Percentiles rank a stretch among this genome's conserved stretches.
Evolutionary conservation across 345 rosid species (phyloP).

Genomic region (Durio zibethinus): DNA sequence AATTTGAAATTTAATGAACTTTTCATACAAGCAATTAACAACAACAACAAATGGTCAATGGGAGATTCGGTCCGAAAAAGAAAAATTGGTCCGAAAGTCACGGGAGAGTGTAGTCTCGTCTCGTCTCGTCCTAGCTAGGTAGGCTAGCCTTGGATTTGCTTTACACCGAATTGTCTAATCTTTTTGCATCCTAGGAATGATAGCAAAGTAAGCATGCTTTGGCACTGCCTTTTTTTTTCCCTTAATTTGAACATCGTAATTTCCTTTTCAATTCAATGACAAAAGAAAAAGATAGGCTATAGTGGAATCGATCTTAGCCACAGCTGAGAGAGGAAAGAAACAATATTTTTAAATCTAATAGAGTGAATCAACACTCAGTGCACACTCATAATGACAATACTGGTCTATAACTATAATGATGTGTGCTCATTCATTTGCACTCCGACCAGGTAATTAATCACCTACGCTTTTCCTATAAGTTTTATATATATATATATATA

Average conservation of each 20-base stretch:
- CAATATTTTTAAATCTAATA: background rate
- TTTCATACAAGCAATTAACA: no score
- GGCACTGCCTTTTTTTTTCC: background rate
- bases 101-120: background rate
- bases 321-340: background rate
- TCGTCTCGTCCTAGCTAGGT: no score
- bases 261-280: background rate
- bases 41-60: no score
- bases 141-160: constrained; percentile 17
- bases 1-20: background rate
- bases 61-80: no score
- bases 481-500: no score
- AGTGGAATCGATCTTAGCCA: background rate
- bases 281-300: background rate
- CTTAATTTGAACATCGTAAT: background rate
- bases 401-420: background rate
- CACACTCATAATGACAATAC: constrained; percentile 8
- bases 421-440: background rate
- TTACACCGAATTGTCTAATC: constrained; percentile 47
- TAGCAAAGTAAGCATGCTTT: constrained; percentile 48
- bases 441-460: no score
- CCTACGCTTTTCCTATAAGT: no score
- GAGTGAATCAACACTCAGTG: background rate
- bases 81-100: constrained; percentile 2
- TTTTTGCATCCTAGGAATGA: constrained; percentile 25